A percentile compares a stretch with the other conserved stretches of the same genome.
Conservation (phyloP, 1,284 basidiomycete genomes). For the Anthracocystis setariae region DNA sequence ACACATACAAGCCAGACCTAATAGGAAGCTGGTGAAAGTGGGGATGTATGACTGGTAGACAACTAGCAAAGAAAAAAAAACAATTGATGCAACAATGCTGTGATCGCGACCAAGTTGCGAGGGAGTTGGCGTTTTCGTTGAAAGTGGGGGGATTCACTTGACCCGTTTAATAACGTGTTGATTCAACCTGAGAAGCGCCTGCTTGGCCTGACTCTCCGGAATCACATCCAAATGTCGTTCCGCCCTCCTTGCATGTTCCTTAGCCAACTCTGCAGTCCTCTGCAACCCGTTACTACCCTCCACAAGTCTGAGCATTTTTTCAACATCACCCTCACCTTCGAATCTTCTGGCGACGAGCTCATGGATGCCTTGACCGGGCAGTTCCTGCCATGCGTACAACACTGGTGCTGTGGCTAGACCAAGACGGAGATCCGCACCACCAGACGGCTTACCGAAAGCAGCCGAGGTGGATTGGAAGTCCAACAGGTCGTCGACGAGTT, state of each 20-base stretch:
- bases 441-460: conserved; percentile 81
- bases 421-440: conserved; percentile 84
- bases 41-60: too few relatives aligned
- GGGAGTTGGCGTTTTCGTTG: too few relatives aligned
- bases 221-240: conserved; percentile 44
- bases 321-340: conserved; percentile 82
- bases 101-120: too few relatives aligned
- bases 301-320: conserved; percentile 69
- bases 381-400: conserved; percentile 92
- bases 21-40: too few relatives aligned
- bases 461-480: conserved; percentile 79
- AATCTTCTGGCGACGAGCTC: conserved; percentile 88
- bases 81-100: too few relatives aligned
- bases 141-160: too few relatives aligned
- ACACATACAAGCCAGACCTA: too few relatives aligned
- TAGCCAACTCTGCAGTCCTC: conserved; percentile 61
- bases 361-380: conserved; percentile 72
- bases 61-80: too few relatives aligned
- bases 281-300: conserved; percentile 52
- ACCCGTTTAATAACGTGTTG: conserved; percentile 59
- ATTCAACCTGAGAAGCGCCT: conserved; percentile 55
- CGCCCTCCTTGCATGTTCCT: conserved; percentile 58
- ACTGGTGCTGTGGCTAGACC: conserved; percentile 92
- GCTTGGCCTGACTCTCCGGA: conserved; percentile 57
- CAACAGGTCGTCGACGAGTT: conserved; percentile 88